Evolutionary conservation across 768 basidiomycete genomes (phyloP).

Genomic region (Mycena maculata): DNA sequence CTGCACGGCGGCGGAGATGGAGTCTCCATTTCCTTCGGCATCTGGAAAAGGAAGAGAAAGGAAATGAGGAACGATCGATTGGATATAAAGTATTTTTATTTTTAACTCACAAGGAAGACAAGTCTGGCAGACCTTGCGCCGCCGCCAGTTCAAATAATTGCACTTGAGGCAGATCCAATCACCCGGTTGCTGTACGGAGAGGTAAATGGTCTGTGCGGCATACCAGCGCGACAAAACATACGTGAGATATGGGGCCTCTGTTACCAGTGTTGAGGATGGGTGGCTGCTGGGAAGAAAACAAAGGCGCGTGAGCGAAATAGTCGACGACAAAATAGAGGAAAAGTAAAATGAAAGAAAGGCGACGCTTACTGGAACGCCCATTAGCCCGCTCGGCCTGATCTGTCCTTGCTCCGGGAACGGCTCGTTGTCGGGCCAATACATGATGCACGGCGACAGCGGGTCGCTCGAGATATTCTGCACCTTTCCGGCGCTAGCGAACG

Average conservation of each 20-base stretch:
- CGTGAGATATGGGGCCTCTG: conserved; percentile 86
- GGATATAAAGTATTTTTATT: neutral
- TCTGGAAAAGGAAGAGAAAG: conserved; percentile 63
- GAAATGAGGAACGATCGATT: conserved; percentile 15
- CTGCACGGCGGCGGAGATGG: conserved; percentile 86
- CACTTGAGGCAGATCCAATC: conserved; percentile 89
- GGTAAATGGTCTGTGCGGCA: conserved; percentile 20
- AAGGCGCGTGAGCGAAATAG: conserved; percentile 15
- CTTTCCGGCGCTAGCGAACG: conserved; percentile 79
- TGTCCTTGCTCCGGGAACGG: conserved; percentile 84
- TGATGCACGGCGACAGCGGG: conserved; percentile 78
- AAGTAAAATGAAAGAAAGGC: conserved; percentile 3
- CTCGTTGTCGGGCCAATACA: conserved; percentile 95
- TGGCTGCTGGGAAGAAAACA: conserved; percentile 65
- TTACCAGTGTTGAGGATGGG: conserved; percentile 92
- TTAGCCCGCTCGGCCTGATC: conserved; percentile 62
- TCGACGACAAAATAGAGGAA: conserved; percentile 26
- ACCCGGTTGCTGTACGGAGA: conserved; percentile 68
- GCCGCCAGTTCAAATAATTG: conserved; percentile 89
- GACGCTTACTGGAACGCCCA: conserved; percentile 64
- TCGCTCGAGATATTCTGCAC: conserved; percentile 85
- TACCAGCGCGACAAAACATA: conserved; percentile 52
- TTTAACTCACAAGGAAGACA: conserved; percentile 79
- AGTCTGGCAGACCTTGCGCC: conserved; percentile 90
- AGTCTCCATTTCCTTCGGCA: conserved; percentile 90